Percentiles rank a stretch among this genome's conserved stretches.
Evolutionary conservation across 345 rosid genomes (phyloP).

Genomic region (Capsella bursapastoris): DNA sequence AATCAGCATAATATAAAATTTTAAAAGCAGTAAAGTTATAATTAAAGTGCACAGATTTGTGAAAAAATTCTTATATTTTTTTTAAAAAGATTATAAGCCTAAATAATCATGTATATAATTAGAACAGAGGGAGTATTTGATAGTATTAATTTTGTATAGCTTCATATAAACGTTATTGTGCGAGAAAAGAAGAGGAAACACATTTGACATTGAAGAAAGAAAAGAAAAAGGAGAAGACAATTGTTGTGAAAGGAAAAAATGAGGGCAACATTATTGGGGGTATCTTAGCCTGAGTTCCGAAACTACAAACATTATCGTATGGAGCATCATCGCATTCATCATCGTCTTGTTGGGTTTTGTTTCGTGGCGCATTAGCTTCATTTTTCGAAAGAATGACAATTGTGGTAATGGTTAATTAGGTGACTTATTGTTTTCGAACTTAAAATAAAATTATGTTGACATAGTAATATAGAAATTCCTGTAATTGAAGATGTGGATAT

Average conservation of each 20-base stretch:
- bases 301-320: conserved; percentile 1
- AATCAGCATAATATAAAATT: too few relatives aligned
- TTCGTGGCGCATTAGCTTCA: conserved; percentile 5
- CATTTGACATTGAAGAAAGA: neutral
- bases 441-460: too few relatives aligned
- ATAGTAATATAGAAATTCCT: too few relatives aligned
- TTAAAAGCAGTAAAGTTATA: too few relatives aligned
- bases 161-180: conserved; percentile 5
- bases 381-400: conserved; percentile 3
- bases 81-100: too few relatives aligned
- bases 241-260: neutral
- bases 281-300: neutral
- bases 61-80: too few relatives aligned
- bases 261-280: neutral
- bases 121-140: neutral
- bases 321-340: neutral
- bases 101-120: too few relatives aligned
- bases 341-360: conserved; percentile 14
- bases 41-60: too few relatives aligned
- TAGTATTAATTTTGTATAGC: neutral
- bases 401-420: neutral
- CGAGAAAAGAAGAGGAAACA: neutral
- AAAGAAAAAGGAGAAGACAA: neutral
- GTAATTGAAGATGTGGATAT: too few relatives aligned
- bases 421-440: neutral